Evolutionary conservation across 208 protist genomes (phyloP).

Genomic region (Leptomonas seymouri): DNA sequence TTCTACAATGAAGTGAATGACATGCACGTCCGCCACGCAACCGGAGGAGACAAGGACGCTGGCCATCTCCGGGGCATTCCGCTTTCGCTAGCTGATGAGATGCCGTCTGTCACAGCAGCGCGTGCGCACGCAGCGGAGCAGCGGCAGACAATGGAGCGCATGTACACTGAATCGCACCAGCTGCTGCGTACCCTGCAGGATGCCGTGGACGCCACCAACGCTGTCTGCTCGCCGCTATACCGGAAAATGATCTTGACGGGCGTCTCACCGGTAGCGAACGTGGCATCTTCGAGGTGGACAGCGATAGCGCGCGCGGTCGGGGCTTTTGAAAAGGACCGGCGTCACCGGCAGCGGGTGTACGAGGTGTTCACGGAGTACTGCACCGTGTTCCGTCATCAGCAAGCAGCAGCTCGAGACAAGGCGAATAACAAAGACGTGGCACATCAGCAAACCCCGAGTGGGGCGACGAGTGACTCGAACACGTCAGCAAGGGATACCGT

Average conservation of each 20-base stretch:
- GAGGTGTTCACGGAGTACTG: conserved; percentile 83
- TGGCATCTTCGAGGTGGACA: conserved; percentile 75
- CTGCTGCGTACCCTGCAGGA: conserved; percentile 60
- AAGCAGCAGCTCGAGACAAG: background rate
- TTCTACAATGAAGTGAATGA: conserved; percentile 57
- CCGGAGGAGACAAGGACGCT: background rate
- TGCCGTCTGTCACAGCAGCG: conserved; percentile 47
- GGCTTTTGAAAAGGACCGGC: conserved; percentile 64
- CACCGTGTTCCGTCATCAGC: conserved; percentile 37
- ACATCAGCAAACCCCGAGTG: background rate
- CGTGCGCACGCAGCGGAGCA: conserved; percentile 51
- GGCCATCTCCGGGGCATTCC: background rate
- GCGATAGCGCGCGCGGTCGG: conserved; percentile 71
- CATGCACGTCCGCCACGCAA: conserved; percentile 23
- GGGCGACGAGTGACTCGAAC: background rate
- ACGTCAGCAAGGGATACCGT: background rate
- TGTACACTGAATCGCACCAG: conserved; percentile 67
- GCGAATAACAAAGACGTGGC: background rate
- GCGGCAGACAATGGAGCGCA: conserved; percentile 37
- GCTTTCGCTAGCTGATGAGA: conserved; percentile 23
- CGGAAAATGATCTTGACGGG: conserved; percentile 57
- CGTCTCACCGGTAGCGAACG: conserved; percentile 52
- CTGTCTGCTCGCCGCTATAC: conserved; percentile 66
- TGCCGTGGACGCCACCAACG: conserved; percentile 54
- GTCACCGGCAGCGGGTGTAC: conserved; percentile 77